Evolutionary conservation across 169 alveolate species (phyloP), one percentile per base, ranked within the genome.

Genomic region (Babesia bigemina): DNA sequence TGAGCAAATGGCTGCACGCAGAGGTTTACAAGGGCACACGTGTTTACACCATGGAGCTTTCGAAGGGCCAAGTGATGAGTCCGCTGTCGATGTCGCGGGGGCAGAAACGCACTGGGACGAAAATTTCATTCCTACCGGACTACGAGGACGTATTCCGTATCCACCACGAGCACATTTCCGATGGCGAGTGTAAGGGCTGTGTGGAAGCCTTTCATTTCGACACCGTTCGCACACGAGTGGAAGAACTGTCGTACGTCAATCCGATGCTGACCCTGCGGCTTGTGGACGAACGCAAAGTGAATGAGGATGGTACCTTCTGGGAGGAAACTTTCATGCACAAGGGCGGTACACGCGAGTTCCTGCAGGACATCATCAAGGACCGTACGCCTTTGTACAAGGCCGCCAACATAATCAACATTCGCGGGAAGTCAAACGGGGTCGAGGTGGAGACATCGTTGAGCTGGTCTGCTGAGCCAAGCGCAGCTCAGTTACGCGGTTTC

Each of bases 1-100:
- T 92, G 52, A 84, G 94, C 65, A 56, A 75, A 42, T 75, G 60
- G 56, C 62, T 92, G 85, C 57, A 59, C 36, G 95, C 84, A n/a
- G 87, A 79, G 47, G 95, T 92, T 13, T 81, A 84, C 42, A 81
- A 88, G 65, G 74, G 86, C 29, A 74, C 67, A 17, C 73, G 83
- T 47, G 69, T 65, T 22, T 86, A 92, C 75, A 67, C 70, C 65
- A 87, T 90, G 48, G 91, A 79, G 52, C 63, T 90, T 36, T 86
- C 87, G 47, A 67, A 75, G 45, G 95, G 95, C 36, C 58, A 71
- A 33, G 87, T 88, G 13, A 74, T 63, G 22, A 39, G 52, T 24
- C 91, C 85, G 24, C 70, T 91, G 42, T 26, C 58, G 26, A 86
- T 72, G 16, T 50, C 49, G 4, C 39, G 44, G 21, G 57, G 66